phyloP scores from a whole-genome alignment of 164 flowering plant genomes.

The Santalum album region DNA sequence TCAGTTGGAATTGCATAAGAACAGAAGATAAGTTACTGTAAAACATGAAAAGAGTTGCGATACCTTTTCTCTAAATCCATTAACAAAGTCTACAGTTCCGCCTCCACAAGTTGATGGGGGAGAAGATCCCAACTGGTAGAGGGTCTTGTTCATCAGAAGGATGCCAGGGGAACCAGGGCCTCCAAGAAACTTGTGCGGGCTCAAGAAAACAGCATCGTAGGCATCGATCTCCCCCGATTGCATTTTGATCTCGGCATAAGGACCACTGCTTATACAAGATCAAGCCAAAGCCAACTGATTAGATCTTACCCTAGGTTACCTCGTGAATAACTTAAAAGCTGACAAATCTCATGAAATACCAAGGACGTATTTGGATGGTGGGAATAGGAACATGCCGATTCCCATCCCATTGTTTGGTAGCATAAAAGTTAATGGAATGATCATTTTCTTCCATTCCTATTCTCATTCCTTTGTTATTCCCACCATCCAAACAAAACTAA shows the following conservation, averaged over 20 bases:
- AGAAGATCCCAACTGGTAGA: constrained; percentile 34
- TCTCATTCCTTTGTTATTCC: too few relatives aligned
- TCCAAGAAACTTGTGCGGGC: constrained; percentile 79
- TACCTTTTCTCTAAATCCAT: constrained; percentile 48
- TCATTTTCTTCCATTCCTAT: too few relatives aligned
- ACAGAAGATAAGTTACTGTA: too few relatives aligned
- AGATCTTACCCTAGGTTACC: too few relatives aligned
- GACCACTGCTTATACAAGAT: constrained; percentile 28
- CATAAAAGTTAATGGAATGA: too few relatives aligned
- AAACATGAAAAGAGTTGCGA: neutral
- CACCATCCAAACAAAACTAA: too few relatives aligned
- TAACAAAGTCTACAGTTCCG: constrained; percentile 67
- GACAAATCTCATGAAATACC: too few relatives aligned
- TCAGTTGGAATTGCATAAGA: neutral
- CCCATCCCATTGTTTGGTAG: too few relatives aligned
- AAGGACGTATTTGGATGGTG: too few relatives aligned
- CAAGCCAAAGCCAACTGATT: neutral
- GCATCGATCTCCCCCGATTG: constrained; percentile 64
- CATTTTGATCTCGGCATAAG: constrained; percentile 58
- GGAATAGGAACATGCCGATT: too few relatives aligned
- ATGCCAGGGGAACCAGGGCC: constrained; percentile 73
- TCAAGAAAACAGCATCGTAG: constrained; percentile 68
- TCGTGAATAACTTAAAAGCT: too few relatives aligned
- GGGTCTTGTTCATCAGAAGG: constrained; percentile 49
- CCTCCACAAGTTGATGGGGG: constrained; percentile 81